Conservation (phyloP, 768 basidiomycete genomes). For the Rhodotorula kratochvilovae region DNA sequence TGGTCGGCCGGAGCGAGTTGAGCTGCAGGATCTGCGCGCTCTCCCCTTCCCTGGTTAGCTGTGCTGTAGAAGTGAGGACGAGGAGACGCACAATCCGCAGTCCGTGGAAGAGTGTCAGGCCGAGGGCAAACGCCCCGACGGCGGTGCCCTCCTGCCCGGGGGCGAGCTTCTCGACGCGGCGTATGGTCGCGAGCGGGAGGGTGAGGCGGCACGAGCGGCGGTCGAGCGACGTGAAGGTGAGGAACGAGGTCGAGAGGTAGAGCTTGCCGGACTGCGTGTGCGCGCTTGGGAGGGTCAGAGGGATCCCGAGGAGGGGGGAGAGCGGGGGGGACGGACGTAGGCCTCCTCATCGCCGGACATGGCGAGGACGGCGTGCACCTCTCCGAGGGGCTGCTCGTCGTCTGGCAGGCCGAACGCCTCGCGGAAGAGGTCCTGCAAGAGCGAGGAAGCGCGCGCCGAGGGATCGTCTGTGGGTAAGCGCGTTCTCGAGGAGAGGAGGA, state of each 20-base stretch:
- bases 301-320: not conserved
- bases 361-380: constrained; percentile 41
- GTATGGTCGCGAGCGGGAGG: constrained; percentile 82
- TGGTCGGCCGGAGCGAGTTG: constrained; percentile 85
- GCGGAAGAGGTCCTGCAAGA: constrained; percentile 31
- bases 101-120: constrained; percentile 87
- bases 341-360: constrained; percentile 39
- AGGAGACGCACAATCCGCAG: constrained; percentile 67
- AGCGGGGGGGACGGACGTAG: constrained; percentile 31
- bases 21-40: constrained; percentile 66
- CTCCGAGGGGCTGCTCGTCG: constrained; percentile 36
- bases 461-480: too few relatives aligned
- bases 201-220: constrained; percentile 87
- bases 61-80: too few relatives aligned
- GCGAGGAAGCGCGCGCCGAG: not conserved
- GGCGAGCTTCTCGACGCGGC: constrained; percentile 88
- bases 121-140: constrained; percentile 93
- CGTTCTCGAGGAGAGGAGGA: rapidly evolving
- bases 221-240: constrained; percentile 85
- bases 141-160: constrained; percentile 54
- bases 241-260: constrained; percentile 78
- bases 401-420: constrained; percentile 42
- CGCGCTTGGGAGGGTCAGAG: not conserved
- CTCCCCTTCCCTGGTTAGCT: not conserved
- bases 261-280: constrained; percentile 81